phyloP scores from a whole-genome alignment of 2,329 filamentous ascomycete species.

The Stenocarpella maydis region DNA sequence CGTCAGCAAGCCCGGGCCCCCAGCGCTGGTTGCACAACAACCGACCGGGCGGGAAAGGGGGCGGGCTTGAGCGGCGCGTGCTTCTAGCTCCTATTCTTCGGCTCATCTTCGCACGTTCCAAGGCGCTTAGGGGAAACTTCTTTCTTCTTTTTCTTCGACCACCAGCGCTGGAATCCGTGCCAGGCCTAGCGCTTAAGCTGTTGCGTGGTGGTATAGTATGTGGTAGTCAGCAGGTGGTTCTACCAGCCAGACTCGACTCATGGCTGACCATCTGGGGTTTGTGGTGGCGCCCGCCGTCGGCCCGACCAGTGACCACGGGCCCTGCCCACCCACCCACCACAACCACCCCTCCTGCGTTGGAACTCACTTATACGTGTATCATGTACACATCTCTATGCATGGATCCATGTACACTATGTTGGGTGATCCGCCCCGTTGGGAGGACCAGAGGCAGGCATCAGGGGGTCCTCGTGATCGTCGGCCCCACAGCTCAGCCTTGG shows the following conservation, averaged over 20 bases:
- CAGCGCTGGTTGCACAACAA: no score
- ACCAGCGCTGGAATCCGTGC: constrained; percentile 14
- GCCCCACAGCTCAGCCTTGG: neutral
- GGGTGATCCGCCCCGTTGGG: neutral
- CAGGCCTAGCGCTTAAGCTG: constrained; percentile 18
- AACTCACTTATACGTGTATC: no score
- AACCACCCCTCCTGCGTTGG: no score
- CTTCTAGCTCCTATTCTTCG: neutral
- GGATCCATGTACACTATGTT: neutral
- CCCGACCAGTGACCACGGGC: neutral
- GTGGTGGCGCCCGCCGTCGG: no score
- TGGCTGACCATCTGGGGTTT: neutral
- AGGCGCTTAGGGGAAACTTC: neutral
- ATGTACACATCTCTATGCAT: neutral
- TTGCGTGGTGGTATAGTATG: neutral
- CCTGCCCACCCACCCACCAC: neutral
- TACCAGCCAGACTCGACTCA: constrained; percentile 2
- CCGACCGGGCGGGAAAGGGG: no score
- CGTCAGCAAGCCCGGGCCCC: neutral
- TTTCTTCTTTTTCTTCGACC: neutral
- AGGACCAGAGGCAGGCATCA: no score
- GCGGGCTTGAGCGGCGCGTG: no score
- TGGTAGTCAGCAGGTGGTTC: no score
- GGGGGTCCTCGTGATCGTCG: neutral
- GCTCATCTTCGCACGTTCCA: neutral